phyloP scores from a whole-genome alignment of 345 rosid genomes.

The Camelina hispida region DNA sequence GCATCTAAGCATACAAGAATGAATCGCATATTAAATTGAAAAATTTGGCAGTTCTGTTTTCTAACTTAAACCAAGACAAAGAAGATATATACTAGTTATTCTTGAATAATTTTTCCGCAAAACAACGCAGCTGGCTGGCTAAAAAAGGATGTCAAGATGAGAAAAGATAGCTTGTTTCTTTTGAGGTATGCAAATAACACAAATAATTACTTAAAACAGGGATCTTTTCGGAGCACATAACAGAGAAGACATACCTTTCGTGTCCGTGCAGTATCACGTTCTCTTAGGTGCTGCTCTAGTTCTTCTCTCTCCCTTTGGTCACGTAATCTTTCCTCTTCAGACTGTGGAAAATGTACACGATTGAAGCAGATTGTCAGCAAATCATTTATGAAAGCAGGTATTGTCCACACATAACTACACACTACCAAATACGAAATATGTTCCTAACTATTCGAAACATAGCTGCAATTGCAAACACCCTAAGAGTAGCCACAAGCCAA shows the following conservation, averaged over 20 bases:
- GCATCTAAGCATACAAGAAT: background rate
- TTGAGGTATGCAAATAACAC: background rate
- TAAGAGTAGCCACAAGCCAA: background rate
- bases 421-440: too few relatives aligned
- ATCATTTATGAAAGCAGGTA: background rate
- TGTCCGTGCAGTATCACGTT: conserved; percentile 73
- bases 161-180: background rate
- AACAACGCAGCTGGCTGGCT: background rate
- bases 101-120: background rate
- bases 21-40: background rate
- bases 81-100: background rate
- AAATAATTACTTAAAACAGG: background rate
- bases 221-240: background rate
- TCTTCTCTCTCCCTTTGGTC: conserved; percentile 86
- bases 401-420: background rate
- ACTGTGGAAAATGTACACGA: conserved; percentile 42
- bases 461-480: background rate
- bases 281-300: conserved; percentile 70
- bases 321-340: conserved; percentile 78
- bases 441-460: background rate
- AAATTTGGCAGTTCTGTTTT: background rate
- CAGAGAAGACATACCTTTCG: conserved; percentile 54
- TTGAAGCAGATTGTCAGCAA: conserved; percentile 12
- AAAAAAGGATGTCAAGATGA: background rate
- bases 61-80: background rate